Conservation (phyloP, 2,329 filamentous ascomycete species). For the Cordyceps cateniannulata region DNA sequence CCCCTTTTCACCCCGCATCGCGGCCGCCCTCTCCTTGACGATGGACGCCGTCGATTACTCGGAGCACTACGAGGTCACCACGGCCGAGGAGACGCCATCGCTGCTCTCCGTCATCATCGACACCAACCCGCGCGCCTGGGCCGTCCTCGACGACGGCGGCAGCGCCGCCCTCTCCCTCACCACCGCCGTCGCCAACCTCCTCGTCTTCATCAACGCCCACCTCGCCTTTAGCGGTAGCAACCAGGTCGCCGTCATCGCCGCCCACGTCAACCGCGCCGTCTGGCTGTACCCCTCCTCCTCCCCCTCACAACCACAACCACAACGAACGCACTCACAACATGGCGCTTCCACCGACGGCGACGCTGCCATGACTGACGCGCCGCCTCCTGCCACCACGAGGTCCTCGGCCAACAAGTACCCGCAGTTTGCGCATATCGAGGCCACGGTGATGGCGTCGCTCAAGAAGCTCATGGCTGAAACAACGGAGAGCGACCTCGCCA, state of each 20-base stretch:
- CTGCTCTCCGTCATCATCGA: conserved; percentile 88
- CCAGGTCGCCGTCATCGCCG: conserved; percentile 84
- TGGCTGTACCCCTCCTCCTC: conserved; percentile 80
- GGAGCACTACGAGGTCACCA: conserved; percentile 52
- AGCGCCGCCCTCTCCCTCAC: conserved; percentile 77
- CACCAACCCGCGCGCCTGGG: conserved; percentile 94
- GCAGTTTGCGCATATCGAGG: conserved; percentile 81
- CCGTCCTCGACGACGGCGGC: conserved; percentile 54
- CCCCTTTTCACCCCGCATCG: neutral
- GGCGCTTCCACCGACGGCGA: conserved; percentile 36
- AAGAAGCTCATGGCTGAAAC: conserved; percentile 66
- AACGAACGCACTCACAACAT: conserved; percentile 11
- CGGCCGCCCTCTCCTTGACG: conserved; percentile 17
- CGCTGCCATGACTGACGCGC: conserved; percentile 49
- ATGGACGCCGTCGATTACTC: conserved; percentile 54
- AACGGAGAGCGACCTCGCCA: conserved; percentile 55
- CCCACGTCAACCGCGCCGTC: conserved; percentile 76
- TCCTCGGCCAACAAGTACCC: conserved; percentile 80
- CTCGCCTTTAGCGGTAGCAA: conserved; percentile 91
- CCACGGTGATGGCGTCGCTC: conserved; percentile 69
- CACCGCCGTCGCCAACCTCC: conserved; percentile 76
- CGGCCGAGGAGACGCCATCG: conserved; percentile 60
- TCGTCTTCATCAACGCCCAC: conserved; percentile 96
- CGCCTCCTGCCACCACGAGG: conserved; percentile 28
- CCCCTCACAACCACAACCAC: too few species aligned